Conservation (phyloP, 192 early-diverging fungal genomes). For the Coemansia sp. region DNA sequence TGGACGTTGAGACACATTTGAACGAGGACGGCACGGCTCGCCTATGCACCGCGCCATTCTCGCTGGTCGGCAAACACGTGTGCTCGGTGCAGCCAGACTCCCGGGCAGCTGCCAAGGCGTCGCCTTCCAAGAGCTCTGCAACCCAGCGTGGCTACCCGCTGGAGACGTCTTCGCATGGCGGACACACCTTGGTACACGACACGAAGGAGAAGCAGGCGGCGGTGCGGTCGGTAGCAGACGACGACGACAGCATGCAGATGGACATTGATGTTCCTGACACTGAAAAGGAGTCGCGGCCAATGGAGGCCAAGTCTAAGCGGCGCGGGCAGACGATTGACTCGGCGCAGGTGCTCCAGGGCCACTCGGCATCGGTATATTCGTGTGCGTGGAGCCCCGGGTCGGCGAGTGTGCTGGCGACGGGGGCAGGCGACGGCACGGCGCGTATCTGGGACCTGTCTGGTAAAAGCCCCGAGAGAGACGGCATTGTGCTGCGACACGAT, state of each 20-base stretch:
- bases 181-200: slow-evolving; percentile 45
- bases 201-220: slow-evolving; percentile 15
- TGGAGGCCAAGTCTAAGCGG: neutral
- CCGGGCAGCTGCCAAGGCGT: neutral
- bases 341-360: slow-evolving; percentile 61
- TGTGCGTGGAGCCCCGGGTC: slow-evolving; percentile 77
- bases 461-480: slow-evolving; percentile 36
- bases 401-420: slow-evolving; percentile 66
- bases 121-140: neutral
- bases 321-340: slow-evolving; percentile 32
- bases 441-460: slow-evolving; percentile 81
- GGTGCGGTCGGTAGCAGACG: slow-evolving; percentile 2
- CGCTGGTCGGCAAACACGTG: slow-evolving; percentile 45
- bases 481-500: slow-evolving; percentile 58
- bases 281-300: slow-evolving; percentile 14
- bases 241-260: slow-evolving; percentile 18
- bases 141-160: neutral
- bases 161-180: slow-evolving; percentile 19
- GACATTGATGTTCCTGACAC: slow-evolving; percentile 47
- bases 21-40: slow-evolving; percentile 78
- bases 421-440: slow-evolving; percentile 78
- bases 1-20: slow-evolving; percentile 85
- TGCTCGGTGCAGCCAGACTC: slow-evolving; percentile 32
- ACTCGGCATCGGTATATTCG: slow-evolving; percentile 69
- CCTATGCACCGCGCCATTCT: slow-evolving; percentile 49